Base-by-base conservation (phyloP, 1,284 basidiomycete species). In the Stygiomarasmius scandens region DNA sequence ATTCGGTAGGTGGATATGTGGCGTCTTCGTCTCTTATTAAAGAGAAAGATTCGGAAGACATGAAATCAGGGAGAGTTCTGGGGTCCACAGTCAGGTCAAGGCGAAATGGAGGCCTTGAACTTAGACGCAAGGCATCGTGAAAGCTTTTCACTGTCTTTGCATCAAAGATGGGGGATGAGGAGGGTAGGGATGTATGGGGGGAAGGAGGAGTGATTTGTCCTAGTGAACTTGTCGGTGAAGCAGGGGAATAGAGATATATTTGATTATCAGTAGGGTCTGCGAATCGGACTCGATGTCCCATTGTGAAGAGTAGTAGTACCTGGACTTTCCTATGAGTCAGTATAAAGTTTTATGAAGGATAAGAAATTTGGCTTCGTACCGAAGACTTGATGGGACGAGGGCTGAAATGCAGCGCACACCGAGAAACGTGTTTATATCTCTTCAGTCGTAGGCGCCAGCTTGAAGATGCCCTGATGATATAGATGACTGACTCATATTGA, bases 151-250 rank as follows among this genome's bases (percentile, higher is more conserved):
- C n/a, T n/a, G n/a, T 4, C 16, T 16, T 41, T 4, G n/a, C 16
- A 5, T 8, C 38, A 41, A n/a, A 4, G n/a, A 4, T 12, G 16
- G 14, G 4, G 5, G 38, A 41, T 6, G n/a, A 4, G 11, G 38
- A 41, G 16, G 38, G n/a, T 16, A 16, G 16, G 41, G 32, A 6
- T 4, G 20, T 20, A 3, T 23, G 12, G 11, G 19, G n/a, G 10
- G 55, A 44, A 19, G 43, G 55, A 22, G 54, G 54, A 25, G 54
- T 55, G 20, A 32, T 25, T 10, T 46, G 54, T 16, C 54, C 54
- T 1, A 38, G 54, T n/a, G 52, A 53, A 11, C 47, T 49, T 24
- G 22, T 25, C 12, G 16, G 49, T 0, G 55, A 49, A 3, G 41
- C 32, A 12, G 55, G 48, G 27, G 48, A 49, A 10, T 27, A 49